phyloP scores from a whole-genome alignment of 179 eudicot genomes.

The Gypsophila paniculata region DNA sequence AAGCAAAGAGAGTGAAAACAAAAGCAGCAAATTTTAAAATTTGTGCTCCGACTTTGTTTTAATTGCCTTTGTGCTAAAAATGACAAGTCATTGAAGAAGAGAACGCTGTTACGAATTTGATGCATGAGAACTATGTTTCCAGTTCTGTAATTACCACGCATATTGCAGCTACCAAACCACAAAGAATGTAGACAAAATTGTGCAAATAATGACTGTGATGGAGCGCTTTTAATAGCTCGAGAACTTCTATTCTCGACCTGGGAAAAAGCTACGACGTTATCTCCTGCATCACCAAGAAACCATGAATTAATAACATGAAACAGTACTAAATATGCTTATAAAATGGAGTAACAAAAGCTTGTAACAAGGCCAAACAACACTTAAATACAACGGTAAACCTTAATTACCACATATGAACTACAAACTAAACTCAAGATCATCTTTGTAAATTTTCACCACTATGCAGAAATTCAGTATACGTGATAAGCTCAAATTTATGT shows the following conservation, averaged over 20 bases:
- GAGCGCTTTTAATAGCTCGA: constrained; percentile 85
- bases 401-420: not conserved
- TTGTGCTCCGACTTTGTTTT: not conserved
- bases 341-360: constrained; percentile 1
- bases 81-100: not conserved
- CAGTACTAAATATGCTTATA: not conserved
- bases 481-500: not conserved
- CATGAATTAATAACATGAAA: constrained; percentile 13
- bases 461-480: not conserved
- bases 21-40: not conserved
- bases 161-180: constrained; percentile 94
- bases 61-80: not conserved
- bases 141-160: constrained; percentile 59
- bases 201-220: constrained; percentile 74
- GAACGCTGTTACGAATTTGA: not conserved
- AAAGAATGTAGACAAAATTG: constrained; percentile 85
- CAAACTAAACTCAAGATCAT: not conserved
- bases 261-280: constrained; percentile 34
- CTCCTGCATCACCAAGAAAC: constrained; percentile 35
- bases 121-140: constrained; percentile 14
- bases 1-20: not conserved
- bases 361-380: constrained; percentile 1
- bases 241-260: constrained; percentile 57
- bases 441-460: not conserved
- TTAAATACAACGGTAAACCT: not conserved